Percentiles rank a stretch among this genome's conserved stretches.
phyloP scores from a whole-genome alignment of 73 alveolate species.

The Durusdinium trenchii region DNA sequence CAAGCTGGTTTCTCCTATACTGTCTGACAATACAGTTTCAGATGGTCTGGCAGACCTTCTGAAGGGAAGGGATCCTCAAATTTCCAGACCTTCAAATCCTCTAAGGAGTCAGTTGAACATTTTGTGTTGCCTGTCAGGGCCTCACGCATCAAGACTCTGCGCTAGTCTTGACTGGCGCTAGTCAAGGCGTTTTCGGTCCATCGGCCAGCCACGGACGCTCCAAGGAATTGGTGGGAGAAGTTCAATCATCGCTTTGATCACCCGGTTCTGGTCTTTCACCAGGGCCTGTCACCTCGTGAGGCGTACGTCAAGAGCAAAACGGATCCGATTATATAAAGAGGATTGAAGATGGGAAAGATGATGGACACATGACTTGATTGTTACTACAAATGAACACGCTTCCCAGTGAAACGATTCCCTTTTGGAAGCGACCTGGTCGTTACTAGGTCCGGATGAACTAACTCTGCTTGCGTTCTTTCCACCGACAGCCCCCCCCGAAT shows the following conservation, averaged over 20 bases:
- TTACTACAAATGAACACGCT: background rate
- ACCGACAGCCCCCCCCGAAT: background rate
- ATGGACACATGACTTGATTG: background rate
- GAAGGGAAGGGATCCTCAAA: too few species aligned
- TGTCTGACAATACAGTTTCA: too few species aligned
- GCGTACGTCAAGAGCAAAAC: background rate
- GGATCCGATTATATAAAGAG: background rate
- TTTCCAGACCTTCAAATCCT: too few species aligned
- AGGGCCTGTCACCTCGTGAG: constrained; percentile 27
- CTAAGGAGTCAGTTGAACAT: too few species aligned
- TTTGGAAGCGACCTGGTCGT: background rate
- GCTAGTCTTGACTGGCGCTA: too few species aligned
- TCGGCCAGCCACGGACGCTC: too few species aligned
- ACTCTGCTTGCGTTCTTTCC: background rate
- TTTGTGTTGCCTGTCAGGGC: too few species aligned
- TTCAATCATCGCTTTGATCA: constrained; percentile 50
- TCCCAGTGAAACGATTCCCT: too few species aligned
- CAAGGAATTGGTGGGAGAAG: constrained; percentile 77
- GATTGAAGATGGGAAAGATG: background rate
- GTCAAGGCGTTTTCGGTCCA: too few species aligned
- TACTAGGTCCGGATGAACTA: background rate
- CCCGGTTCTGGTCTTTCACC: constrained; percentile 71
- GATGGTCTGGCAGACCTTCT: too few species aligned
- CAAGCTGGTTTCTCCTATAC: too few species aligned
- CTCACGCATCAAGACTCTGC: too few species aligned